phyloP scores from a whole-genome alignment of 2,329 filamentous ascomycete genomes.

The Talaromyces sp. region DNA sequence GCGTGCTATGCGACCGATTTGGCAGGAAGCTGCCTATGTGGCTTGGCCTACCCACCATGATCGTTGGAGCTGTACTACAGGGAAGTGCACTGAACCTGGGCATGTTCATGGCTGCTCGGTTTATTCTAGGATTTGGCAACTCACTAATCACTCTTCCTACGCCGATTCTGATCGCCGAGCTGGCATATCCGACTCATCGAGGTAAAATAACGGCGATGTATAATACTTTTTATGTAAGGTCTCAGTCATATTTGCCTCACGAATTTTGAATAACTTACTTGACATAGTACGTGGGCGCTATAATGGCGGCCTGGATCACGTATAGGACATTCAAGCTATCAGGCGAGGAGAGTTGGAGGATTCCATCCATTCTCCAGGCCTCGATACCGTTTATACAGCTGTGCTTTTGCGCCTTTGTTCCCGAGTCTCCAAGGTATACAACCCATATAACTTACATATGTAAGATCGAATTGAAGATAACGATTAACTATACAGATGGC shows the following conservation, averaged over 20 bases:
- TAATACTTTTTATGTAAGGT: background rate
- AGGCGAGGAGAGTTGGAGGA: slow-evolving; percentile 16
- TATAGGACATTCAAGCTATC: slow-evolving; percentile 16
- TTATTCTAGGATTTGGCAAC: slow-evolving; percentile 31
- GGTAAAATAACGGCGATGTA: slow-evolving; percentile 26
- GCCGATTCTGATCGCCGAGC: slow-evolving; percentile 37
- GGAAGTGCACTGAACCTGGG: slow-evolving; percentile 19
- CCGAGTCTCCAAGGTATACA: slow-evolving; percentile 37
- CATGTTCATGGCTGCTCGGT: slow-evolving; percentile 29
- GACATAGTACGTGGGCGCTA: slow-evolving; percentile 23
- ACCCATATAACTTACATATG: too few relatives aligned
- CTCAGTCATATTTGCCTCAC: too few relatives aligned
- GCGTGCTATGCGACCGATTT: slow-evolving; percentile 10
- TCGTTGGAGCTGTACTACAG: slow-evolving; percentile 22
- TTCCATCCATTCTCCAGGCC: slow-evolving; percentile 15
- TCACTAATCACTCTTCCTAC: slow-evolving; percentile 25
- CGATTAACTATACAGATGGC: slow-evolving; percentile 47
- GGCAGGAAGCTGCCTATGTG: slow-evolving; percentile 24
- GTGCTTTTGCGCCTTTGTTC: slow-evolving; percentile 15
- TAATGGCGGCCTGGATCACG: slow-evolving; percentile 20
- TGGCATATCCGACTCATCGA: slow-evolving; percentile 37
- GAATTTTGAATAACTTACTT: slow-evolving; percentile 7
- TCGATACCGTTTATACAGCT: slow-evolving; percentile 11
- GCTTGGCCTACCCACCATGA: slow-evolving; percentile 24
- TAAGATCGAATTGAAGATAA: background rate